A percentile compares a stretch with the other conserved stretches of the same genome.
Conservation (phyloP, 1,284 basidiomycete species). For the Apiotrichum gracile region DNA sequence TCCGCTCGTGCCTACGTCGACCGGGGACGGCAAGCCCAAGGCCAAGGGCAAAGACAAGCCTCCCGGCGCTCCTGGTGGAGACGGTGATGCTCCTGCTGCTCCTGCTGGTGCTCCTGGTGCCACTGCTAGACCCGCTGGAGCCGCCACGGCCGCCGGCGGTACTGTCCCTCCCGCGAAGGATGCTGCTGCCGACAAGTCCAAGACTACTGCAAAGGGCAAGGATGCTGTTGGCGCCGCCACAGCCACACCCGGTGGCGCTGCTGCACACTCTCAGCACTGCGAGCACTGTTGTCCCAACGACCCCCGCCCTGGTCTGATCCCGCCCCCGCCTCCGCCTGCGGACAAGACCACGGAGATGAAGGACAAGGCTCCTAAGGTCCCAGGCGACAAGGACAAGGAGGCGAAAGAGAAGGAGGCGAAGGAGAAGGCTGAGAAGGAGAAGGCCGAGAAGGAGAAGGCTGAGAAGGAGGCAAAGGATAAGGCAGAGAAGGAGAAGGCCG, state of each 20-base stretch:
- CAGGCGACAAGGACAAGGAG: neutral
- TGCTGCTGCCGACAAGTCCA: too few relatives aligned
- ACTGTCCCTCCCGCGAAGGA: too few relatives aligned
- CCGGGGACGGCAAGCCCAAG: neutral
- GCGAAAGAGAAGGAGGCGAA: neutral
- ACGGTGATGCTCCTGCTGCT: neutral
- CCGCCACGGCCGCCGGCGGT: too few relatives aligned
- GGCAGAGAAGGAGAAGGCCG: slow-evolving; percentile 6
- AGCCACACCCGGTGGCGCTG: neutral
- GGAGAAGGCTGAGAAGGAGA: neutral
- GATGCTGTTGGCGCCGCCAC: neutral
- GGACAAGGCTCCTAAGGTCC: neutral
- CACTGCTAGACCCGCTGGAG: neutral
- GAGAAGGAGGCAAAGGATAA: slow-evolving; percentile 1
- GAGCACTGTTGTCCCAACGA: slow-evolving; percentile 14
- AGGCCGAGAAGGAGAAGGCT: neutral
- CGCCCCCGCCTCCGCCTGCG: too few relatives aligned
- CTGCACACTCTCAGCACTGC: slow-evolving; percentile 2
- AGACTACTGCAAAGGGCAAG: too few relatives aligned
- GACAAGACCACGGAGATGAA: too few relatives aligned
- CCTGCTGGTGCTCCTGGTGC: neutral
- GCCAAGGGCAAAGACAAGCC: neutral
- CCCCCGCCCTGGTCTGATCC: neutral
- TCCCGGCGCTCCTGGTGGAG: neutral
- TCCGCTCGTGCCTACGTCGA: neutral